phyloP scores from a whole-genome alignment of 768 basidiomycete genomes.

The Neoboletus brunneissimus region DNA sequence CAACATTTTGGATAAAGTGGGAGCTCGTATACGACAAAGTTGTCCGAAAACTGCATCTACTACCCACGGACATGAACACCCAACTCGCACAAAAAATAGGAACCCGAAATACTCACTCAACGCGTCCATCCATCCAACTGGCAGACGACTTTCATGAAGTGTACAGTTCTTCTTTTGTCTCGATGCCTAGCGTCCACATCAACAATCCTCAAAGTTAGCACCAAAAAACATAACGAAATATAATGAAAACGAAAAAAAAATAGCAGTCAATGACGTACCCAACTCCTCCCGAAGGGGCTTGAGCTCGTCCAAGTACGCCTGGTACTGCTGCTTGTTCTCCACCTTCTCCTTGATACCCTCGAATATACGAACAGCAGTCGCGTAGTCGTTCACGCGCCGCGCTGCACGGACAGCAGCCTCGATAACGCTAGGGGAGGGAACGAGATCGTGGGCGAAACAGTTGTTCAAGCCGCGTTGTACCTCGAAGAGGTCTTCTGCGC shows the following conservation, averaged over 20 bases:
- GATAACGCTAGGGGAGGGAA: constrained; percentile 78
- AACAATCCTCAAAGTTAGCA: not conserved
- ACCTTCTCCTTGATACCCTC: constrained; percentile 98
- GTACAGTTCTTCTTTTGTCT: constrained; percentile 65
- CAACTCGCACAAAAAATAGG: not conserved
- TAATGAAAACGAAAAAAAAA: not conserved
- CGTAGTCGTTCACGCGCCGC: constrained; percentile 92
- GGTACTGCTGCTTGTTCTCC: constrained; percentile 94
- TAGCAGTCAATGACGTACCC: constrained; percentile 46
- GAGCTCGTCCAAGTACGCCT: constrained; percentile 89
- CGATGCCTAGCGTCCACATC: constrained; percentile 42
- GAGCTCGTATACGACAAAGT: constrained; percentile 17
- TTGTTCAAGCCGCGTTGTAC: constrained; percentile 99
- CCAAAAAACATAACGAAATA: not conserved
- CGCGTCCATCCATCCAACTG: constrained; percentile 9
- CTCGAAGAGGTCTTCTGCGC: constrained; percentile 95
- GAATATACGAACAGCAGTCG: constrained; percentile 93
- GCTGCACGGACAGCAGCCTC: constrained; percentile 87
- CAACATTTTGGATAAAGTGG: constrained; percentile 20
- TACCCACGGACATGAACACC: constrained; percentile 7
- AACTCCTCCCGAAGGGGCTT: constrained; percentile 88
- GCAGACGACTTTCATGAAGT: constrained; percentile 33
- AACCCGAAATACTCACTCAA: constrained; percentile 15
- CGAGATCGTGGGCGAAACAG: constrained; percentile 98
- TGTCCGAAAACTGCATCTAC: constrained; percentile 28